Evolutionary conservation across 164 flowering plant species (phyloP), one percentile per base, ranked within the genome.

Genomic region (Magnolia changhungtana): DNA sequence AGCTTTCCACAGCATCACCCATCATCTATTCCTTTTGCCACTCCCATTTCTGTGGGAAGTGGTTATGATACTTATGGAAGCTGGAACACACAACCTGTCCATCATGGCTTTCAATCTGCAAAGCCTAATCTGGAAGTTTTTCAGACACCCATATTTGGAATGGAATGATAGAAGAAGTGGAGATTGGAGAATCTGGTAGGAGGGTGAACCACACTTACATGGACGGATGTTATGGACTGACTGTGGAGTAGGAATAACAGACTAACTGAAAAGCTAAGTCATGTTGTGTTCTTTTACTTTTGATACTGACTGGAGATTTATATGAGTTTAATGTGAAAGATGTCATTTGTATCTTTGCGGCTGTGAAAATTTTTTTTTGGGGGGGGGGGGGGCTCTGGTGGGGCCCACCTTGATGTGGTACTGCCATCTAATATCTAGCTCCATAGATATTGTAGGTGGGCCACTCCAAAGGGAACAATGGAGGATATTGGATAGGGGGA

Each of bases 201-300:
- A 19, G 13, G 61, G 16, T 13, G 61, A 55, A 5, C 45, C 45
- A 69, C 3, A 55, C 52, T 21, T 72, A 70, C 69, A 21, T 64
- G 64, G 37, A 75, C 18, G n/a, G 77, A 37, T 79, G 79, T 63
- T 74, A 72, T 73, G 85, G 59, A 82, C 86, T 82, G 83, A 83
- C 84, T 72, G 71, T 76, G 78, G 74, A 80, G 74, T 63, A 67
- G 67, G 51, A 69, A 78, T 78, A 85, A 84, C 80, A 73, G 81
- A 80, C 88, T 85, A 80, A 88, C 88, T 82, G 80, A 74, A 81
- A 75, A 67, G 78, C 74, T 19, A 75, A 67, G 78, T 72, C 5
- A 67, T 49, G 58, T 66, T 63, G 51, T 61, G 58, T 68, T 67
- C 69, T 49, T 74, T 74, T 55, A 11, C 61, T 78, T 37, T 37